Base-by-base conservation (phyloP, 495 filamentous ascomycete species). In the Arthonia radiata region DNA sequence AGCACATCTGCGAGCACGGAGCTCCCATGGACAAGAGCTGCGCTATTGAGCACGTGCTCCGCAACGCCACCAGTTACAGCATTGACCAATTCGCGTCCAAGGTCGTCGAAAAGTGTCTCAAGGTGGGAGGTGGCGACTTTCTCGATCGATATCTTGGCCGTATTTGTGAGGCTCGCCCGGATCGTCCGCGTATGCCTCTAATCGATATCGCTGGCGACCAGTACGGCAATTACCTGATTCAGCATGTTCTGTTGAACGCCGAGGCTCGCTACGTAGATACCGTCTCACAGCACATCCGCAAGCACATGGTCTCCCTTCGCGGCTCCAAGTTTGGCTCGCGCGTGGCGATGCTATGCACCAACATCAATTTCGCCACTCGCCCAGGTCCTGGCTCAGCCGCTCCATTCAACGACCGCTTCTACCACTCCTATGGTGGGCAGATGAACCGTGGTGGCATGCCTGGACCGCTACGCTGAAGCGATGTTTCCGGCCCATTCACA, bases 21-120 rank as follows among this genome's bases (percentile, higher is more conserved):
- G 69, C 73, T 33, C 78, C 82, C 15, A 68, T 69, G 31, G 86
- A 97, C 44, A 80, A 81, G 42, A 89, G 69, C 49, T 69, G 79
- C 36, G 86, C 86, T 15, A 70, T 92, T 38, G 89, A 94, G 40
- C 83, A 92, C 47, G 79, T 94, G 34, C 69, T 94, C 36, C 71
- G 69, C 35, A 82, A 78, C 53, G 73, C 81, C 14, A 71, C 78
- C 15, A 81, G 93, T 47, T 97, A 94, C 50, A 93, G 82, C 52
- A 92, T 90, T 72, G 86, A 97, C 41, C 86, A 97, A 47, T 97
- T 91, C 47, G 89, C 89, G 13, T 97, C 86, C 18, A 97, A 97
- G 46, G 86, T 97, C 11, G 81, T 97, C 28, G 86, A 97, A 55
- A 97, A 97, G 50, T 97, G 86, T 35, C 63, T 97, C 34, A 97